Base-by-base conservation (phyloP, 257 asterid genomes). In the Striga asiatica region DNA sequence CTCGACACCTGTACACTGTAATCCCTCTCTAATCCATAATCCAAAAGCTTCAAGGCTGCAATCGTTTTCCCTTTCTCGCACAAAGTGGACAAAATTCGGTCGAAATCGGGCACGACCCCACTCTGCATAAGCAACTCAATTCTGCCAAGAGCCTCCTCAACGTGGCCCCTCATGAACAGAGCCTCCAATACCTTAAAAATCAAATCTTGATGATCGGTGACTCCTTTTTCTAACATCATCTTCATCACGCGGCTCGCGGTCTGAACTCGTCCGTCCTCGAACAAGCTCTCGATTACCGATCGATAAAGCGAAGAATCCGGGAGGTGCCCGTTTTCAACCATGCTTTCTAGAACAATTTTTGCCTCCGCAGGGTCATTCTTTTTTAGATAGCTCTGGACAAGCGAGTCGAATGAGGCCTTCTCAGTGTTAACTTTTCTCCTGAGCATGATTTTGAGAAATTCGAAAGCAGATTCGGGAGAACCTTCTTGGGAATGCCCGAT, bases 171-270 rank as follows among this genome's bases (percentile, higher is more conserved):
- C 81, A 76, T 56, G 1, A 88, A 68, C 58, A 92, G 74, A 50
- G 95, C 93, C 73, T 88, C 94, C 72, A 82, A 43, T 35, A 92
- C 79, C 66, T 85, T 79, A 39, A 63, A 66, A 54, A 82, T 74
- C 75, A 88, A 67, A 64, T 84, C 93, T 66, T 72, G 68, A 55
- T 88, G 84, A 54, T 84, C 93, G 4, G 72, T 78, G 61, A 78
- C 75, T 37, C 96, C 88, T 69, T 82, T 92, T 69, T 88, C 97
- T 74, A 88, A 48, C 98, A 92, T 92, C 58, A 75, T 73, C 69
- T 78, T 81, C 98, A 92, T 91, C 61, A 87, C 97, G 25, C 95
- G 76, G 56, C 97, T 91, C 5, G 97, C 95, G 4, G 98, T 87
- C 71, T 87, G 98, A 48, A 87, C 85, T 48, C 95, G 78, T 21